Conservation (phyloP, 129 eudicot genomes). For the Lactuca saligna region DNA sequence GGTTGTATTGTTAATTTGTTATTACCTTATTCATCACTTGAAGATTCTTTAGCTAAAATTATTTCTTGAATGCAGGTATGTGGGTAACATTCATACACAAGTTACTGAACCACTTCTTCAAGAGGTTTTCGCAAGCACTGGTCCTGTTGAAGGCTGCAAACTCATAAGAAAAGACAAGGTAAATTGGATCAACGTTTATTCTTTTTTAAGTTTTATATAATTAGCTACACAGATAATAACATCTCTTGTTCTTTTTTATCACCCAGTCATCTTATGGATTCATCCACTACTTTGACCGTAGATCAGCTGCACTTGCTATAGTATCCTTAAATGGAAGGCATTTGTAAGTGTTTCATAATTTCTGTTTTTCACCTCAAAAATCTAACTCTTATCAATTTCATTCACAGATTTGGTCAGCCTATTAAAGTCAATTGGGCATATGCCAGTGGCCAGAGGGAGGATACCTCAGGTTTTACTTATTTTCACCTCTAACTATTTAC, state of each 20-base stretch:
- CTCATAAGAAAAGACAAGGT: conserved; percentile 85
- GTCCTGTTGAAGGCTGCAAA: conserved; percentile 85
- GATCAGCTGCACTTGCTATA: conserved; percentile 90
- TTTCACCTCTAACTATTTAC: not conserved
- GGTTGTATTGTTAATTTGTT: conserved; percentile 20
- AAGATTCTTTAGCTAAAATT: conserved; percentile 20
- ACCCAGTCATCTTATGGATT: conserved; percentile 92
- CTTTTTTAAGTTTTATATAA: not conserved
- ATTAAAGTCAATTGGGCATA: conserved; percentile 89
- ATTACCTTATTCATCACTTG: conserved; percentile 8
- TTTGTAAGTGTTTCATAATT: conserved; percentile 49
- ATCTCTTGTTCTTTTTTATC: conserved; percentile 1
- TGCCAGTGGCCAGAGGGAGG: conserved; percentile 91
- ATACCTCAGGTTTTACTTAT: conserved; percentile 59
- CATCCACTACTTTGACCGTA: conserved; percentile 78
- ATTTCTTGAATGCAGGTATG: conserved; percentile 57
- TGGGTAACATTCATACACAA: conserved; percentile 77
- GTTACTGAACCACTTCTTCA: conserved; percentile 85
- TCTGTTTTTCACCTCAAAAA: not conserved
- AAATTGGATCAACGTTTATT: not conserved
- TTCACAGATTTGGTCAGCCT: conserved; percentile 87
- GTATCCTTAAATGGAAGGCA: conserved; percentile 81
- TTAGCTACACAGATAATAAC: not conserved
- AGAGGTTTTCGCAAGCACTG: conserved; percentile 76
- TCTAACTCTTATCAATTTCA: conserved; percentile 13